Evolutionary conservation across 192 early-diverging fungal genomes (phyloP).

Genomic region (Backusella australiensis): DNA sequence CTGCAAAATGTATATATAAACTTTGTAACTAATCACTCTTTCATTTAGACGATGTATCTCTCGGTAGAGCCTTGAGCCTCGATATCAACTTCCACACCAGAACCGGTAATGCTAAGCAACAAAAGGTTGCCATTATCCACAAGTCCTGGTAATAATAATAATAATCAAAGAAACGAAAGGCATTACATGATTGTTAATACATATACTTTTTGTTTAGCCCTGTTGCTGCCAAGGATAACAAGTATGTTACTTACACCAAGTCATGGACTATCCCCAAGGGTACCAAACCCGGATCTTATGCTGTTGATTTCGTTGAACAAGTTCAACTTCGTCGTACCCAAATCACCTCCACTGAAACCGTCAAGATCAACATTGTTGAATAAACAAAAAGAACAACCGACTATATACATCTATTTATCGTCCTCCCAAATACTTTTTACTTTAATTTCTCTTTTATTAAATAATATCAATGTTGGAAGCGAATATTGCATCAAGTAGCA

Average conservation of each 20-base stretch:
- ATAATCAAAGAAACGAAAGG: too few relatives aligned
- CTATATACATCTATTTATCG: background rate
- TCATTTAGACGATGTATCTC: slow-evolving; percentile 15
- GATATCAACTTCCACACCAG: slow-evolving; percentile 31
- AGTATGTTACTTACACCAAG: slow-evolving; percentile 32
- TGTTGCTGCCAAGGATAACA: slow-evolving; percentile 24
- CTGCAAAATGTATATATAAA: background rate
- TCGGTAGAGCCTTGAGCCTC: slow-evolving; percentile 28
- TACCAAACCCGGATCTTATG: slow-evolving; percentile 35
- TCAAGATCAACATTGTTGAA: slow-evolving; percentile 34
- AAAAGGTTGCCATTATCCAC: slow-evolving; percentile 20
- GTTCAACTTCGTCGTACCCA: slow-evolving; percentile 26
- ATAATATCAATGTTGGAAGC: background rate
- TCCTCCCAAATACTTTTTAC: background rate
- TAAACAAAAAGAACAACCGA: slow-evolving; percentile 4
- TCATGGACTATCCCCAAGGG: slow-evolving; percentile 29
- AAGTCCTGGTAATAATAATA: slow-evolving; percentile 5
- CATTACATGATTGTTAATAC: background rate
- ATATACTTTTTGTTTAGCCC: slow-evolving; percentile 12
- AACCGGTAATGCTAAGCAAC: slow-evolving; percentile 23
- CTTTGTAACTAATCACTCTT: background rate
- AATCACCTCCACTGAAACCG: slow-evolving; percentile 26
- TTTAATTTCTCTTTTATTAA: background rate
- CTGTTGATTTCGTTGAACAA: slow-evolving; percentile 24
- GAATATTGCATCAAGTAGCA: background rate